phyloP scores from a whole-genome alignment of 2,329 filamentous ascomycete genomes.

The Thermomyces lanuginosus region DNA sequence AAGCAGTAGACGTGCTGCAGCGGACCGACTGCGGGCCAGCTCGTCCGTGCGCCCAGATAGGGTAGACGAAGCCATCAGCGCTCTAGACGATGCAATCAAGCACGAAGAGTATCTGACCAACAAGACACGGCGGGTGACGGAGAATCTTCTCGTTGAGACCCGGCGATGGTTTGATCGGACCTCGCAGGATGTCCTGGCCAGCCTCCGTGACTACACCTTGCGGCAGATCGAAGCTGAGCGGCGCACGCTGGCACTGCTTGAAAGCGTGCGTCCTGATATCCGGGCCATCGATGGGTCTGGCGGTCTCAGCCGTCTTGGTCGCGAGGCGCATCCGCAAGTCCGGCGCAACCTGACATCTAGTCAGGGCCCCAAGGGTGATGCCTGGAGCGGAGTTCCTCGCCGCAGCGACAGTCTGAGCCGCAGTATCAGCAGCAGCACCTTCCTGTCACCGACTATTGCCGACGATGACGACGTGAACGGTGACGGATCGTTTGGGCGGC shows the following conservation, averaged over 20 bases:
- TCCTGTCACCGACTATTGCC: conserved; percentile 43
- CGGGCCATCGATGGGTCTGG: conserved; percentile 82
- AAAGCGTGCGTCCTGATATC: conserved; percentile 83
- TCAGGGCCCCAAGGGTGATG: conserved; percentile 93
- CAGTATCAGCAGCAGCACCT: conserved; percentile 58
- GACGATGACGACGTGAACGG: conserved; percentile 41
- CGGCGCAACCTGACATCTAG: conserved; percentile 70
- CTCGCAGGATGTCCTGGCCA: conserved; percentile 62
- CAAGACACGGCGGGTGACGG: conserved; percentile 78
- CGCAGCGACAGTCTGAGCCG: conserved; percentile 62
- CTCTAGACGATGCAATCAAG: conserved; percentile 71
- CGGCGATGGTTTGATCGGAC: conserved; percentile 83
- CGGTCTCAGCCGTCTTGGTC: conserved; percentile 73
- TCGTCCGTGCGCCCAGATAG: conserved; percentile 83
- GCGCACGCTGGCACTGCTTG: conserved; percentile 77
- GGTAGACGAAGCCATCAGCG: conserved; percentile 89
- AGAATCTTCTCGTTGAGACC: conserved; percentile 75
- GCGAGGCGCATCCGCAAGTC: conserved; percentile 64
- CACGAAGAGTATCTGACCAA: conserved; percentile 66
- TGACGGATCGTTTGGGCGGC: conserved; percentile 28
- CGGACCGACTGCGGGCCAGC: conserved; percentile 73
- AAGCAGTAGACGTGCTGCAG: conserved; percentile 65
- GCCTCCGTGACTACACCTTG: conserved; percentile 80
- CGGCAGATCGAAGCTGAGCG: conserved; percentile 93
- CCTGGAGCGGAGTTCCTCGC: conserved; percentile 88